Percentiles rank a stretch among this genome's conserved stretches.
Evolutionary conservation across 805 yeast species (phyloP).

Genomic region (Jamesozyma lodderae): DNA sequence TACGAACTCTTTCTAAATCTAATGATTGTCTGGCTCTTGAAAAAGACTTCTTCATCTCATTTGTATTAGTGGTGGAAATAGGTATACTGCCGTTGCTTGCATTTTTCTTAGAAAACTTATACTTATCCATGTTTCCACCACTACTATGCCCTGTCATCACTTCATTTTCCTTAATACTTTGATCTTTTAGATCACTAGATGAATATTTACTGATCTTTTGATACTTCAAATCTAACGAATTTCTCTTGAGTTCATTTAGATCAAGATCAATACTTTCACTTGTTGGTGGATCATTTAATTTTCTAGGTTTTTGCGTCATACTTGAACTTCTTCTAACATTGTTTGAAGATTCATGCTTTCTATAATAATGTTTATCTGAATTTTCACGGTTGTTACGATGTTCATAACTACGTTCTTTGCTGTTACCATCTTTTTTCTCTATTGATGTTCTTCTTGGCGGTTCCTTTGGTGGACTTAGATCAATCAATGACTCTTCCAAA

Average conservation of each 20-base stretch:
- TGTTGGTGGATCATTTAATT: conserved; percentile 13
- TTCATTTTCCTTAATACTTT: conserved; percentile 1
- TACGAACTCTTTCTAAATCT: conserved; percentile 22
- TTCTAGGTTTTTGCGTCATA: background rate
- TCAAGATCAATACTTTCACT: conserved; percentile 25
- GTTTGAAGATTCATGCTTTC: background rate
- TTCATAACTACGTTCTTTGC: background rate
- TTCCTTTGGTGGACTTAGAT: conserved; percentile 10
- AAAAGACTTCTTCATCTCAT: conserved; percentile 16
- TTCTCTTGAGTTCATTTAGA: conserved; percentile 14
- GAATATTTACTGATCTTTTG: conserved; percentile 11
- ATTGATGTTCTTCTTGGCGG: conserved; percentile 2
- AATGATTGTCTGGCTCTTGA: conserved; percentile 25
- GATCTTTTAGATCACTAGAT: conserved; percentile 3
- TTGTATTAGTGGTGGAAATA: conserved; percentile 6
- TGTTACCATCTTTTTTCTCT: background rate
- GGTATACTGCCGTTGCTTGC: conserved; percentile 14
- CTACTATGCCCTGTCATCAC: background rate
- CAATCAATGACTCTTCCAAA: conserved; percentile 8
- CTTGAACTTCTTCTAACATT: conserved; percentile 3
- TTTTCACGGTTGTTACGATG: no score
- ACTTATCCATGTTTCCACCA: conserved; percentile 10
- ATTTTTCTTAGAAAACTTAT: conserved; percentile 8
- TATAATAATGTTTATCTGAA: background rate
- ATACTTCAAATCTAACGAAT: conserved; percentile 22